Percentiles rank a stretch among this genome's conserved stretches.
Conservation (phyloP, 2,329 filamentous ascomycete genomes). For the Exophiala sp. region DNA sequence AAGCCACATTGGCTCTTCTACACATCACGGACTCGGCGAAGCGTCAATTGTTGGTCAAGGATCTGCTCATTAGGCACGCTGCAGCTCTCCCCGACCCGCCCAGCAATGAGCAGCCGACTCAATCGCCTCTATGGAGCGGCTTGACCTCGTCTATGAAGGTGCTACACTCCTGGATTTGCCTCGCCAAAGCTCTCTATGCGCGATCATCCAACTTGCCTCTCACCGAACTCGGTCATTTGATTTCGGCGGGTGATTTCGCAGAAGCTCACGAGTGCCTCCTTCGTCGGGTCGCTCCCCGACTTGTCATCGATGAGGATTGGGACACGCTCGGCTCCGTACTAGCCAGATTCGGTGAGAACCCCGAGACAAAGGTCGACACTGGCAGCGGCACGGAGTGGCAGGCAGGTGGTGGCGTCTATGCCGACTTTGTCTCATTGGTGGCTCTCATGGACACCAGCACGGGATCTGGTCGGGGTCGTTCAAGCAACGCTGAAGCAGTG, state of each 20-base stretch:
- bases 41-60: constrained; percentile 62
- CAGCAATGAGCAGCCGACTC: constrained; percentile 18
- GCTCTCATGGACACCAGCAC: constrained; percentile 35
- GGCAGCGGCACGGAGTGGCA: constrained; percentile 50
- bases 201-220: constrained; percentile 61
- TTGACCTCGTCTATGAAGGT: constrained; percentile 63
- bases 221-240: constrained; percentile 69
- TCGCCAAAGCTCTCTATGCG: constrained; percentile 77
- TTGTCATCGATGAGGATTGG: constrained; percentile 78
- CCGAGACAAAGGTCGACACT: constrained; percentile 27
- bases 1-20: constrained; percentile 69
- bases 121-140: constrained; percentile 45
- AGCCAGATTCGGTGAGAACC: constrained; percentile 59
- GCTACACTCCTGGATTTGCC: constrained; percentile 74
- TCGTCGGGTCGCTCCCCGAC: constrained; percentile 70
- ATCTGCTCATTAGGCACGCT: constrained; percentile 68
- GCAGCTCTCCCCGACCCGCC: constrained; percentile 55
- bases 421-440: constrained; percentile 52
- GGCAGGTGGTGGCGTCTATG: constrained; percentile 86
- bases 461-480: constrained; percentile 31
- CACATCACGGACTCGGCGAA: constrained; percentile 61
- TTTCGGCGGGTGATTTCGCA: constrained; percentile 67
- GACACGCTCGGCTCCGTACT: constrained; percentile 63
- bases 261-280: constrained; percentile 82
- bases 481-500: constrained; percentile 33